These are phyloP conservation scores for Lignosus rhinocerotis DNA, from an alignment of 1,284 basidiomycete genomes.

Conservation along the genomic window DNA sequence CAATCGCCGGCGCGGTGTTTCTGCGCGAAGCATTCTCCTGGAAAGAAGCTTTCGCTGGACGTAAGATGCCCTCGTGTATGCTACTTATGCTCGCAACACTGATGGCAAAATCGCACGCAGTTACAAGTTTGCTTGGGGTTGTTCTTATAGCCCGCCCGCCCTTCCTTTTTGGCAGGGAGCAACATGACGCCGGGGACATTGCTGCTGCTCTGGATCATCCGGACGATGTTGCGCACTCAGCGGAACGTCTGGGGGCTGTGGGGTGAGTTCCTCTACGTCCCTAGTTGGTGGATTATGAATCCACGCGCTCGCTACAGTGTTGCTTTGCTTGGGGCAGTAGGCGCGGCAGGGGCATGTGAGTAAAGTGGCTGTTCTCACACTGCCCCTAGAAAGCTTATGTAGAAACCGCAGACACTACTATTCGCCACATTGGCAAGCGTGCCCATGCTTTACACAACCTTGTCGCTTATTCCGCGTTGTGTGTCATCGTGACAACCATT, in stretches of 20 bases:
- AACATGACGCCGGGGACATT: not conserved
- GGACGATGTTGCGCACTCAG: constrained; percentile 27
- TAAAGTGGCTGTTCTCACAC: not conserved
- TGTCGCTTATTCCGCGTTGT: constrained; percentile 65
- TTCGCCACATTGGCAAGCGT: constrained; percentile 72
- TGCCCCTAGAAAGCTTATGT: not conserved
- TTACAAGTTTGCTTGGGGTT: constrained; percentile 51
- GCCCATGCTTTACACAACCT: constrained; percentile 78
- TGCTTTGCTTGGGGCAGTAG: constrained; percentile 59
- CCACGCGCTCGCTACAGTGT: constrained; percentile 37
- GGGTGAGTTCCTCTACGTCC: constrained; percentile 26
- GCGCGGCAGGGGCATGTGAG: constrained; percentile 57
- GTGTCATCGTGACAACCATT: constrained; percentile 53
- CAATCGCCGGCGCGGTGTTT: constrained; percentile 66
- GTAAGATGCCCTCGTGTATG: constrained; percentile 36
- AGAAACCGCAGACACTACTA: constrained; percentile 50
- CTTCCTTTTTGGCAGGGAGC: constrained; percentile 33
- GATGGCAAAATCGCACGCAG: constrained; percentile 11
- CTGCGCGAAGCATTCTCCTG: constrained; percentile 64
- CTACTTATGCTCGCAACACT: constrained; percentile 31
- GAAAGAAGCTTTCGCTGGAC: constrained; percentile 62
- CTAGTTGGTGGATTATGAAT: not conserved
- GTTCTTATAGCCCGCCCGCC: constrained; percentile 48
- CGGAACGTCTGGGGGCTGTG: constrained; percentile 40
- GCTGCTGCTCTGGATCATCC: not conserved